phyloP scores from a whole-genome alignment of 495 filamentous ascomycete species.

The Viridothelium virens region DNA sequence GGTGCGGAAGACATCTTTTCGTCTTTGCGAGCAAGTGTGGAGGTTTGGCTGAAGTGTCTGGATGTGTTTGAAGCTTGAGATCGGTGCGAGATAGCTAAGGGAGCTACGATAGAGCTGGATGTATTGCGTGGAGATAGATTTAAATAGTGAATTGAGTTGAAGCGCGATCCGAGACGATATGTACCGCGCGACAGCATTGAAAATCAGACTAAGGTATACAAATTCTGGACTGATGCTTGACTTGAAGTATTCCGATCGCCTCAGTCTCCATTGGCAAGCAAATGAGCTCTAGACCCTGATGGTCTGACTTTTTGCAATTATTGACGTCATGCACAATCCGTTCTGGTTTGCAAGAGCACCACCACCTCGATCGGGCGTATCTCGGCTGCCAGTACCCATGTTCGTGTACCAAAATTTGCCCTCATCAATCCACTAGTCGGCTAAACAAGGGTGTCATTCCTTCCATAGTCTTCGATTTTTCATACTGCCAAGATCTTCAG shows the following conservation, averaged over 20 bases:
- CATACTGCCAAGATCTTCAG: not conserved
- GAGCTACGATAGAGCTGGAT: not conserved
- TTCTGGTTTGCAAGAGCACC: not conserved
- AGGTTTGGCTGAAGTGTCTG: not conserved
- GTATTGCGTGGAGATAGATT: not conserved
- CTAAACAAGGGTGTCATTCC: too few relatives aligned
- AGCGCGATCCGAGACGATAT: not conserved
- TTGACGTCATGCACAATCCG: conserved; percentile 5
- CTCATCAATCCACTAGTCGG: too few relatives aligned
- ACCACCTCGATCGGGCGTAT: not conserved
- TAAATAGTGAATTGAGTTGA: not conserved
- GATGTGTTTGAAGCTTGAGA: not conserved
- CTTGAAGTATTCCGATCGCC: not conserved
- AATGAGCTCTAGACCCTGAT: not conserved
- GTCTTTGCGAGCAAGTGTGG: conserved; percentile 21
- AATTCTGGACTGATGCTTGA: not conserved
- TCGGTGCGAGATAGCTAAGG: not conserved
- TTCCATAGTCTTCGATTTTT: too few relatives aligned
- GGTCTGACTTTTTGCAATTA: not conserved
- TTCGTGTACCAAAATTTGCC: too few relatives aligned
- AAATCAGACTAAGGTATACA: not conserved
- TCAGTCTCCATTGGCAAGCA: not conserved
- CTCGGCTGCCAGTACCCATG: not conserved
- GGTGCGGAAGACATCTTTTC: conserved; percentile 24
- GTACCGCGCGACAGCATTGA: not conserved